A percentile compares a stretch with the other conserved stretches of the same genome.
These are phyloP conservation scores for Eucommia ulmoides DNA, from an alignment of 257 asterid species.

Conservation along the genomic window DNA sequence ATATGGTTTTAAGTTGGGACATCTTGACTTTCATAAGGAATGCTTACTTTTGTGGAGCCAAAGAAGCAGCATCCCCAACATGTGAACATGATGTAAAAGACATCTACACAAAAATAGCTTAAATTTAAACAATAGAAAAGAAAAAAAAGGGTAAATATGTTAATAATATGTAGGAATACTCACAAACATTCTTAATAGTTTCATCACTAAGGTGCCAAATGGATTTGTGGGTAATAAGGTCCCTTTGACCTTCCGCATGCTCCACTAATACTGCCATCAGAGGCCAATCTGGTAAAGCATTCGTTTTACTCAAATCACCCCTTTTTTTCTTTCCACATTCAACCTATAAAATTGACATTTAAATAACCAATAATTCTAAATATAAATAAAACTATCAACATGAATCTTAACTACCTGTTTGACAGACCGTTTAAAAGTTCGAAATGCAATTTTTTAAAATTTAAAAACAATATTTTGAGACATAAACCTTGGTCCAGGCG, in stretches of 20 bases:
- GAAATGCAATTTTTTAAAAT: no score
- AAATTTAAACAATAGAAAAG: background rate
- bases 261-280: constrained; percentile 82
- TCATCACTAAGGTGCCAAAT: constrained; percentile 84
- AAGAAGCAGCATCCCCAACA: constrained; percentile 88
- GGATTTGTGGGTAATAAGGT: constrained; percentile 72
- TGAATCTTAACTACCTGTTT: no score
- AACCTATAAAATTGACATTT: no score
- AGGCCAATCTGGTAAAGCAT: constrained; percentile 70
- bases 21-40: background rate
- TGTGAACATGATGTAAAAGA: constrained; percentile 76
- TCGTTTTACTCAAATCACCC: constrained; percentile 14
- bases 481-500: constrained; percentile 36
- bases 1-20: no score
- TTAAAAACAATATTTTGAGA: no score
- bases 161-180: constrained; percentile 11
- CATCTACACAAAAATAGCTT: constrained; percentile 23
- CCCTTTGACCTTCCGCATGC: constrained; percentile 71
- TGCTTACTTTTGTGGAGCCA: constrained; percentile 50
- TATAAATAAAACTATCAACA: no score
- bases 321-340: constrained; percentile 18
- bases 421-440: no score
- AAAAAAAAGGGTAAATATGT: background rate
- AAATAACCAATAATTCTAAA: no score
- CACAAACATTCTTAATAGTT: constrained; percentile 71